Evolutionary conservation across 2,329 filamentous ascomycete genomes (phyloP), one percentile per base, ranked within the genome.

Genomic region (Trichoderma afroharzianum): DNA sequence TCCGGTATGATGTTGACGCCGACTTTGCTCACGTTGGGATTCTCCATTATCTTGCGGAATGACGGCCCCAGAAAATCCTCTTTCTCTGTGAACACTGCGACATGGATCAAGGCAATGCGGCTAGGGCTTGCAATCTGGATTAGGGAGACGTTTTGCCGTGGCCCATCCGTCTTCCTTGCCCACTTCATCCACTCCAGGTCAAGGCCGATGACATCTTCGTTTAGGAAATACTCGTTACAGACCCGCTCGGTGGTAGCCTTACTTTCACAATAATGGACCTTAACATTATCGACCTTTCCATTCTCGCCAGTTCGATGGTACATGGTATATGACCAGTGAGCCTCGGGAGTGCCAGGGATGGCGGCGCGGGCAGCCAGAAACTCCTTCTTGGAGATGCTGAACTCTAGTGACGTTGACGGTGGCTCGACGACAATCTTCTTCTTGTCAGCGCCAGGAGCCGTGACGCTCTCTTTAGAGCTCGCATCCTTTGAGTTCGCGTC

Each of bases 101-200:
- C 81, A 75, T 98, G 95, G 75, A 97, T 95, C 0, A 98, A 86
- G 0, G 87, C 93, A 63, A 98, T 91, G 15, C 90, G 91, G 73
- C 91, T 88, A 57, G 92, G 88, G 72, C 90, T 92, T 1, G 95
- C 93, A 26, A 98, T 80, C 80, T 98, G 95, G 57, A 98, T 91
- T 47, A 98, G 81, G 0, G 93, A 95, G 7, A 97, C 88, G 73
- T 94, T 93, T 66, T 87, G 84, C 74, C 92, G 91, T 4, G 90
- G 81, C 3, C 85, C 84, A 3, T 47, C 61, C 30, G 85, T 79
- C 8, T 76, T 24, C 79, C 84, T 82, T 0, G 88, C 85, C 6
- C 86, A 83, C 1, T 84, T 74, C 67, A 89, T 85, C 95, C 95
- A 98, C 82, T 98, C 95, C 73, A 98, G 86, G 77, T 98, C 95